Percentiles rank a stretch among this genome's conserved stretches.
Evolutionary conservation across 2,329 filamentous ascomycete species (phyloP).

Genomic region (Aspergillus aculeatus): DNA sequence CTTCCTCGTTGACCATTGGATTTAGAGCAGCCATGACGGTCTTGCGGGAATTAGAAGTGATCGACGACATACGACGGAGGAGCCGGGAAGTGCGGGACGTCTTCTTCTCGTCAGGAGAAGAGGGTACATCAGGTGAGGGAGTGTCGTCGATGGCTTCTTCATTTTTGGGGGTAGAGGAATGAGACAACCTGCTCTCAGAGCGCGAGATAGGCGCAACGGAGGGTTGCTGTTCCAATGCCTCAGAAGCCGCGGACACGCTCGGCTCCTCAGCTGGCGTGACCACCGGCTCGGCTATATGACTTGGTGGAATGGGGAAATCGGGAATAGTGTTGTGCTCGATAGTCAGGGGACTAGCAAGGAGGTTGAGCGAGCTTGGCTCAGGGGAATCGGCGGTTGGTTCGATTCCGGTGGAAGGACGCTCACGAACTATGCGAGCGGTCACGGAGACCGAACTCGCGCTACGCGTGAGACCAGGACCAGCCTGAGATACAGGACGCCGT

Average conservation of each 20-base stretch:
- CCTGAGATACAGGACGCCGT: slow-evolving; percentile 30
- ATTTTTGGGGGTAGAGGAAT: slow-evolving; percentile 39
- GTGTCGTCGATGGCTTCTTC: slow-evolving; percentile 30
- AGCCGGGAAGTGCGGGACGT: slow-evolving; percentile 60
- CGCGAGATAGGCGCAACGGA: slow-evolving; percentile 29
- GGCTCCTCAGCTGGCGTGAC: slow-evolving; percentile 31
- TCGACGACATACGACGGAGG: slow-evolving; percentile 66
- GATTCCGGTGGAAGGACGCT: slow-evolving; percentile 46
- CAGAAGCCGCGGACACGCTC: slow-evolving; percentile 42
- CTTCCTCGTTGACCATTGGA: slow-evolving; percentile 39
- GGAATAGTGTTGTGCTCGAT: slow-evolving; percentile 62
- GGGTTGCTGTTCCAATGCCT: slow-evolving; percentile 44
- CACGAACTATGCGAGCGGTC: slow-evolving; percentile 77
- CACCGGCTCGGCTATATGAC: slow-evolving; percentile 19
- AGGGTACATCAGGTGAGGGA: slow-evolving; percentile 36
- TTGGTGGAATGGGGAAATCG: slow-evolving; percentile 24
- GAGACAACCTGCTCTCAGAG: slow-evolving; percentile 42
- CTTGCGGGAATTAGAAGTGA: slow-evolving; percentile 53
- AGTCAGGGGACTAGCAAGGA: slow-evolving; percentile 58
- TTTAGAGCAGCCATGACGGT: slow-evolving; percentile 42
- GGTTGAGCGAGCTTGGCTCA: slow-evolving; percentile 40
- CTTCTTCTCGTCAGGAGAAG: slow-evolving; percentile 51
- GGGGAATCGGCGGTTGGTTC: slow-evolving; percentile 27
- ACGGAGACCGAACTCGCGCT: slow-evolving; percentile 77
- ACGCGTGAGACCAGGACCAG: slow-evolving; percentile 23